Base-by-base conservation (phyloP, 2,329 filamentous ascomycete genomes). In the Fusarium continuum region DNA sequence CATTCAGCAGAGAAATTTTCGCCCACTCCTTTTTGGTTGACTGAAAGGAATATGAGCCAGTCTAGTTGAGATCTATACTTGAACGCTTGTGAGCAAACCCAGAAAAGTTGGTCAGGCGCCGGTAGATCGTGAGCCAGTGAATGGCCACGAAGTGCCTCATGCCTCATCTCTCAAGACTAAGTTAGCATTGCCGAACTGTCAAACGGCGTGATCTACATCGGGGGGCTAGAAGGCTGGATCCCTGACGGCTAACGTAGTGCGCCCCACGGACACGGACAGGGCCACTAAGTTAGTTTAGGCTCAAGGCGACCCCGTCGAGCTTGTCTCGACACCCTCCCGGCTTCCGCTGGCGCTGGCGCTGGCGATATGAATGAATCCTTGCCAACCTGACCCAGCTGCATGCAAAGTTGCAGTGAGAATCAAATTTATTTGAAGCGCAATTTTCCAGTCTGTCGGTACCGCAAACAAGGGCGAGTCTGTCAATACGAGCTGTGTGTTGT, bases 381-480 rank as follows among this genome's bases (percentile, higher is more conserved):
- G 68, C 43, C 19, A 28, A 46, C 65, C 44, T 52, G 45, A 50
- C 53, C 62, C 49, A 57, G 49, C 53, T 61, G 61, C 69, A 69
- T 71, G 61, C 58, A 53, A n/a, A 68, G 49, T 67, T 61, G 65
- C 68, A 64, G 56, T 47, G 36, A 57, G 48, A 67, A 70, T 67
- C 68, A 72, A 71, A 70, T 69, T 69, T 65, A 69, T 68, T 56
- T 61, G 67, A 65, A 69, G 70, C 68, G 71, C 72, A 73, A 75
- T 74, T 75, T 75, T 75, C 73, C 73, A 75, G 50, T 70, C 71
- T 73, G 72, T 74, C 73, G 73, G 73, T 70, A 72, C 66, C 67
- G 67, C 61, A 70, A 64, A 54, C 62, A 55, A 62, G 61, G 38
- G 44, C 49, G 57, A 70, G 56, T 59, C 64, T 65, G 54, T 51